phyloP scores from a whole-genome alignment of 179 eudicot species.

The Gypsophila paniculata region DNA sequence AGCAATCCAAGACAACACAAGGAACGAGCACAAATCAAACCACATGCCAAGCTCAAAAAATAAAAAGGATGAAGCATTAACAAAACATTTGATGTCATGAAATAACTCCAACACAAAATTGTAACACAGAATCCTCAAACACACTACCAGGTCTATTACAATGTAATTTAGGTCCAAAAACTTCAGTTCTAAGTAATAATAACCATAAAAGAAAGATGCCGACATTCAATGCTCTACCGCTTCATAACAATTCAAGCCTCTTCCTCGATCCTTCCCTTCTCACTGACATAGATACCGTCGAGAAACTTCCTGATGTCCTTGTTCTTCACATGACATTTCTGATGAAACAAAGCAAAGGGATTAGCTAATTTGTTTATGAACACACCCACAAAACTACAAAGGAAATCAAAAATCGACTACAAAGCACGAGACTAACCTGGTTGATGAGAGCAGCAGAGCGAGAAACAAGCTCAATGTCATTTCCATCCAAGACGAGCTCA shows the following conservation, averaged over 20 bases:
- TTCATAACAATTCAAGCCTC: conserved; percentile 30
- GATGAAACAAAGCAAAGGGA: neutral
- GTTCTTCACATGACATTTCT: conserved; percentile 52
- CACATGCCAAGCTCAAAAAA: neutral
- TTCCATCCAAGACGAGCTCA: conserved; percentile 68
- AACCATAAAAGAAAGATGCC: conserved; percentile 6
- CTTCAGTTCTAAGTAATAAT: conserved; percentile 1
- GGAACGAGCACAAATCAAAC: neutral
- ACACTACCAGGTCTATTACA: neutral
- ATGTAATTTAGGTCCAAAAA: neutral
- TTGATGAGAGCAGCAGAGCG: conserved; percentile 49
- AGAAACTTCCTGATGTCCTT: conserved; percentile 49
- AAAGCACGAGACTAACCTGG: conserved; percentile 26
- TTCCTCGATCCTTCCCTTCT: conserved; percentile 39
- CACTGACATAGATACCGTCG: conserved; percentile 47
- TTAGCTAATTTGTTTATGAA: neutral
- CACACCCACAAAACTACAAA: neutral
- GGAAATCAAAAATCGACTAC: neutral
- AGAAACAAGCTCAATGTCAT: conserved; percentile 54
- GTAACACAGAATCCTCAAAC: conserved; percentile 13
- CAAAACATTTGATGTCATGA: conserved; percentile 7
- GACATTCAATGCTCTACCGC: conserved; percentile 9
- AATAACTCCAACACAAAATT: conserved; percentile 20
- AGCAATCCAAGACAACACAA: neutral
- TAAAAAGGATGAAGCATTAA: neutral